Evolutionary conservation across 306 rosid species (phyloP), one percentile per base, ranked within the genome.

Genomic region (Clitoria ternatea): DNA sequence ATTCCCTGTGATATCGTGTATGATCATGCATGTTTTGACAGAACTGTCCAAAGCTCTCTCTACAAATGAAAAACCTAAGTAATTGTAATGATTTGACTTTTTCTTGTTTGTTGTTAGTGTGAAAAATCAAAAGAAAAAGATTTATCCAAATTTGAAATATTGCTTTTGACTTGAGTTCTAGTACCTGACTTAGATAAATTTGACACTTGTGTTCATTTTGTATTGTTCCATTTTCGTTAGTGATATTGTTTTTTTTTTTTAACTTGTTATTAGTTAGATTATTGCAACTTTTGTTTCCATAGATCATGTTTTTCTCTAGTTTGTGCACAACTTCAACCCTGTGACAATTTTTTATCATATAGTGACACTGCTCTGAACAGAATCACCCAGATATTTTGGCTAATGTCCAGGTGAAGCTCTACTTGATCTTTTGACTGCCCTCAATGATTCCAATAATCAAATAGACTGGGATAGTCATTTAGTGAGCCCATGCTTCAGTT

Each of bases 401-500:
- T 48, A 57, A 66, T 68, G 47, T 73, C 17, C 87, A 93, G 98
- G 92, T 71, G 92, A 87, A 71, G 97, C 98, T 42, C 72, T 94
- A 80, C 27, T 78, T 33, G 90, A 84, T 69, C 64, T 94, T 55
- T 83, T 84, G 62, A 72, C 1, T 55, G 74, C 62, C n/a, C 92
- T 94, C 26, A 87, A 94, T 64, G 95, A 90, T 85, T 79, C 96
- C 43, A 77, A 77, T 33, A 60, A 82, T 61, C 85, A 49, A 61
- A 79, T 90, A 66, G 97, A 89, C 44, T 94, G 98, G 98, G 74
- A 89, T 69, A 0, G 49, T 62, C 6, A 75, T 83, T 42, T 90
- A 7, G 98, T 90, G 57, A 94, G 92, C 80, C 98, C 98, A 1
- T 94, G 98, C 78, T 85, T 45, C 73, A 94, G 90, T 64, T 94